Conservation (phyloP, 176 grass and related monocot species). For the Stipa capillata region DNA sequence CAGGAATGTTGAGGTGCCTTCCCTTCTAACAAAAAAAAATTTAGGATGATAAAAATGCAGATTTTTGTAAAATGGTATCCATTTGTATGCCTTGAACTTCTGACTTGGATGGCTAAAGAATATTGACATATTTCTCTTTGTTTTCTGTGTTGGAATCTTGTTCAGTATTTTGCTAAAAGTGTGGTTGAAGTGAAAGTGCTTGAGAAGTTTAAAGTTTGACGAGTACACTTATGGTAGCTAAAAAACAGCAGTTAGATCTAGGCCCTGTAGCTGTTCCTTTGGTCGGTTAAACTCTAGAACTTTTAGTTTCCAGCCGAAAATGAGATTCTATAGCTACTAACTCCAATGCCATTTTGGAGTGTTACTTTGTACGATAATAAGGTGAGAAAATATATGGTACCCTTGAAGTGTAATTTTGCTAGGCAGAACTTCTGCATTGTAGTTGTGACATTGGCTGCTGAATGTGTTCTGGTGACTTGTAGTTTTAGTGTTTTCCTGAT, state of each 20-base stretch:
- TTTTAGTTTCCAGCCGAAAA: background rate
- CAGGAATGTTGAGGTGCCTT: conserved; percentile 82
- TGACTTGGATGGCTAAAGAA: background rate
- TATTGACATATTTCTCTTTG: background rate
- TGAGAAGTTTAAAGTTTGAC: background rate
- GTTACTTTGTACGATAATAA: background rate
- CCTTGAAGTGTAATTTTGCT: background rate
- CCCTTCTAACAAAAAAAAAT: background rate
- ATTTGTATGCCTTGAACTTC: background rate
- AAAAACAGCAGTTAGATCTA: background rate
- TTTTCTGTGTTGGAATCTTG: background rate
- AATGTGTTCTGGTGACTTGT: background rate
- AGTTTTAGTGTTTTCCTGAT: background rate
- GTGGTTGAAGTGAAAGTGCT: background rate
- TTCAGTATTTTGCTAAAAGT: background rate
- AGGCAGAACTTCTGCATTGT: background rate
- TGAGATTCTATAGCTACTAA: background rate
- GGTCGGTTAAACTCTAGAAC: background rate
- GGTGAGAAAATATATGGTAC: background rate
- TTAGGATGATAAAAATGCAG: background rate
- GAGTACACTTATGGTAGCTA: background rate
- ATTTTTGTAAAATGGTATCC: background rate
- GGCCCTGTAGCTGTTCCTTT: background rate
- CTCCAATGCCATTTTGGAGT: background rate
- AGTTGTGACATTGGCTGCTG: background rate